A percentile compares a stretch with the other conserved stretches of the same genome.
Conservation (phyloP, 805 yeast species). For the Yamadazyma olivae region DNA sequence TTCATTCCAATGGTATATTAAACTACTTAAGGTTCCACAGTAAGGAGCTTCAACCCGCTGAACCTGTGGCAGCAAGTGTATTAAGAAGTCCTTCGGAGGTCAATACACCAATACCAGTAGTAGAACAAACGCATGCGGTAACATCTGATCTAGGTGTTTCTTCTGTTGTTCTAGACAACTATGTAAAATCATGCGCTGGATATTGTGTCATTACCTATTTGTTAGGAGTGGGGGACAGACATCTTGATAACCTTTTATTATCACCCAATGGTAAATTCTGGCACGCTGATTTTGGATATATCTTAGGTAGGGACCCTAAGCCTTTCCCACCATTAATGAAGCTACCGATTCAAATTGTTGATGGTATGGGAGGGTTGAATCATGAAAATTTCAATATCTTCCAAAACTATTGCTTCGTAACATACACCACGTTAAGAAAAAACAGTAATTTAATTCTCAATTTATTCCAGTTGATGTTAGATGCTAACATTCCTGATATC, state of each 20-base stretch:
- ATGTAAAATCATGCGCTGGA: slow-evolving; percentile 94
- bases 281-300: slow-evolving; percentile 98
- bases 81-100: slow-evolving; percentile 5
- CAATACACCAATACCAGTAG: neutral
- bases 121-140: slow-evolving; percentile 24
- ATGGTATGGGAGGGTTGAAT: slow-evolving; percentile 94
- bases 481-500: slow-evolving; percentile 89
- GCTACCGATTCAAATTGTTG: slow-evolving; percentile 92
- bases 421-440: slow-evolving; percentile 85
- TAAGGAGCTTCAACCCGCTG: slow-evolving; percentile 22
- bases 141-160: slow-evolving; percentile 47
- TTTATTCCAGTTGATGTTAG: slow-evolving; percentile 89
- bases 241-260: slow-evolving; percentile 81
- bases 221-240: slow-evolving; percentile 96
- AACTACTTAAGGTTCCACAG: slow-evolving; percentile 64
- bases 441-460: slow-evolving; percentile 88
- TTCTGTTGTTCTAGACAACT: slow-evolving; percentile 82
- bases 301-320: slow-evolving; percentile 94
- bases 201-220: slow-evolving; percentile 94
- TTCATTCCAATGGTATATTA: slow-evolving; percentile 61
- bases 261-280: slow-evolving; percentile 83
- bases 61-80: slow-evolving; percentile 19
- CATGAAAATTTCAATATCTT: slow-evolving; percentile 84
- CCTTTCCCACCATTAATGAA: slow-evolving; percentile 99
- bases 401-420: slow-evolving; percentile 90